Base-by-base conservation (phyloP, 2,329 filamentous ascomycete species). In the Didymella glomerata region DNA sequence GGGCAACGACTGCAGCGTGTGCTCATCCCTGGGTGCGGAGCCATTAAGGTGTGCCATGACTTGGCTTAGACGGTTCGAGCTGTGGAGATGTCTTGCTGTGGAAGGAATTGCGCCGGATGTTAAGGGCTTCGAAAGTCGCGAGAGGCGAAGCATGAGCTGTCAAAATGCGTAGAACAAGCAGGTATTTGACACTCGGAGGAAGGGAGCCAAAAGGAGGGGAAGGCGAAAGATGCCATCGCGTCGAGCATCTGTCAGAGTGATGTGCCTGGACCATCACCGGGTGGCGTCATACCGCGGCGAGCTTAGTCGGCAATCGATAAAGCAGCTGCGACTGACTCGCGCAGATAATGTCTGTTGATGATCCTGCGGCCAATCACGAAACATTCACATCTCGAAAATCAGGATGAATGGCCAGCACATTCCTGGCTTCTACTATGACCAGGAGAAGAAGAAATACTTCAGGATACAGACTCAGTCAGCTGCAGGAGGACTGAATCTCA, bases 1-100 rank as follows among this genome's bases (percentile, higher is more conserved):
- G 10, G 85, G 86, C 40, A 90, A 77, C 13, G 86, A 83, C 40
- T 73, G 69, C 16, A 84, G 76, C n/a, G 74, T 79, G 65, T 77
- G 63, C 28, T 60, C 60, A 42, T 48, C 46, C 28, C 65, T 61
- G 41, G 57, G 41, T 53, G 67, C 60, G 32, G 79, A 59, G 34
- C 74, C 76, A 10, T 71, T 60, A 49, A 82, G 67, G 42, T 82
- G 80, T 57, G 72, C 76, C 67, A 81, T 78, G 76, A 81, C 78
- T 73, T 80, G 77, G 30, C 74, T 67, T 30, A 82, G 72, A 67
- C 80, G 77, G 64, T 67, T 62, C 22, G 63, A 70, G 14, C 54
- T 65, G 27, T 63, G 57, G 20, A 64, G 38, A 1, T 52, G 62
- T 48, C 63, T 58, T 18, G 54, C 28, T 30, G 62, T 49, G 25